Evolutionary conservation across 163 green algal genomes (phyloP).

Genomic region (Trebouxia gelatinosa): DNA sequence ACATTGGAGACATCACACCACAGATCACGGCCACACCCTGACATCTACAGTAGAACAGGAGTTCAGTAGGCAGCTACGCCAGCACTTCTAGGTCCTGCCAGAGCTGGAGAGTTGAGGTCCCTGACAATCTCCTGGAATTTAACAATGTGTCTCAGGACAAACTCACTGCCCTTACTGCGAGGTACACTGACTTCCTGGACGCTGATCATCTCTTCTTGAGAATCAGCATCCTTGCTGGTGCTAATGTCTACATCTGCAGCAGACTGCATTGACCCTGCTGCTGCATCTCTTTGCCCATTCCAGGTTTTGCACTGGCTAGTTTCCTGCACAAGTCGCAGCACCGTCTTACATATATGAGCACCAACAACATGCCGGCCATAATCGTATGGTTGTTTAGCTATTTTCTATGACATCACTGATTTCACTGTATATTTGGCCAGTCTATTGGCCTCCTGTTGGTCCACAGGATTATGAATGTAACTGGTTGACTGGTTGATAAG

Average conservation of each 20-base stretch:
- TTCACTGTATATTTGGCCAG: too few species aligned
- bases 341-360: too few species aligned
- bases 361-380: too few species aligned
- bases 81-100: not conserved
- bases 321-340: constrained; percentile 78
- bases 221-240: constrained; percentile 59
- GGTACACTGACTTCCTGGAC: constrained; percentile 40
- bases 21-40: too few species aligned
- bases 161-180: constrained; percentile 38
- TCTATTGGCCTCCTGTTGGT: too few species aligned
- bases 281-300: constrained; percentile 34
- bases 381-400: too few species aligned
- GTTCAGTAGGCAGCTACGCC: constrained; percentile 11
- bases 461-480: too few species aligned
- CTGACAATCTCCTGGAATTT: constrained; percentile 57
- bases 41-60: too few species aligned
- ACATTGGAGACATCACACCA: too few species aligned
- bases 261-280: constrained; percentile 48
- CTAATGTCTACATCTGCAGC: constrained; percentile 74
- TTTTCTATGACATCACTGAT: too few species aligned
- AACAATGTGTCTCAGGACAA: constrained; percentile 54
- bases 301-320: constrained; percentile 94
- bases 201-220: constrained; percentile 63
- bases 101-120: constrained; percentile 41
- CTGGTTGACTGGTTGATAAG: too few species aligned